A percentile compares a stretch with the other conserved stretches of the same genome.
Conservation (phyloP, 164 flowering plant species). For the Annona squamosa region DNA sequence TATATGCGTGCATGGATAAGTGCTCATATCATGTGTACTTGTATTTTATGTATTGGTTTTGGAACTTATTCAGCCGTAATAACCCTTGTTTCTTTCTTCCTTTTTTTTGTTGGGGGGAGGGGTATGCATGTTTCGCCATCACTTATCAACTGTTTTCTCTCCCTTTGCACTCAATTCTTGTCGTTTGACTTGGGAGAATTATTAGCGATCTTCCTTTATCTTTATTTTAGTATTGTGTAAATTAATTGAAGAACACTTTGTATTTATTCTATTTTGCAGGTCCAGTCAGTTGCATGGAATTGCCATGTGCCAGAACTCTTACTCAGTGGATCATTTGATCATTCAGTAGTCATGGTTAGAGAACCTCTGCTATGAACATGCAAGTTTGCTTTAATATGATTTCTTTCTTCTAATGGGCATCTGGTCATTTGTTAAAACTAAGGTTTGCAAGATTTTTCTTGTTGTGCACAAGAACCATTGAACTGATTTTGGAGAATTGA, state of each 20-base stretch:
- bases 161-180: not conserved
- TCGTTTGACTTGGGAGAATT: not conserved
- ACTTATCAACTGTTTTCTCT: not conserved
- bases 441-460: not conserved
- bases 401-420: not conserved
- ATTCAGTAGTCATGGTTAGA: slow-evolving; percentile 66
- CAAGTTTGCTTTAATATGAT: not conserved
- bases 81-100: not conserved
- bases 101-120: too few species aligned
- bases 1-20: too few species aligned
- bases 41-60: not conserved
- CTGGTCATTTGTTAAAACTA: not conserved
- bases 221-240: slow-evolving; percentile 1
- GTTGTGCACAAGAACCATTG: too few species aligned
- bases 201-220: not conserved
- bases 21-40: too few species aligned
- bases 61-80: not conserved
- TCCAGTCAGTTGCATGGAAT: slow-evolving; percentile 95
- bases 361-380: not conserved
- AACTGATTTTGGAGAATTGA: too few species aligned
- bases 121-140: not conserved
- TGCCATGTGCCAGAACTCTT: slow-evolving; percentile 55
- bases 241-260: not conserved
- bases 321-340: slow-evolving; percentile 97
- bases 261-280: slow-evolving; percentile 32